Evolutionary conservation across 176 grass and related monocot species (phyloP), one percentile per base, ranked within the genome.

Genomic region (Lolium rigidum): DNA sequence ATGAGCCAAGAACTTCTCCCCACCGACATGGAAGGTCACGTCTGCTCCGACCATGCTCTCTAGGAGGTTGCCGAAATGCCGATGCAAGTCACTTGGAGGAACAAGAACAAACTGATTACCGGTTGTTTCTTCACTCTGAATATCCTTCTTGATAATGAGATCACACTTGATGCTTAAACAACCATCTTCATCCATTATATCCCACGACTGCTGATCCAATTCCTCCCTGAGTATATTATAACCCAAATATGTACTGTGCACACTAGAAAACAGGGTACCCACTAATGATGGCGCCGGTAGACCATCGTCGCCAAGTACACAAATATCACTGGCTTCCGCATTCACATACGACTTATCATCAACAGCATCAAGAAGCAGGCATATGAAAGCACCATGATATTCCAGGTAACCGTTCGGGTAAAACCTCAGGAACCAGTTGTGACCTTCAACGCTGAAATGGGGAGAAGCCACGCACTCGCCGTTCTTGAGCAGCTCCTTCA

Each of bases 11-110:
- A 85, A 66, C 4, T 9, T 85, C n/a, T 85, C 57, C 12, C 41
- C 55, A 5, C 76, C 51, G 2, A 85, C 57, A 15, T 66, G 31
- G 35, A 85, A 85, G 12, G 56, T 38, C 1, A 85, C 49, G 24
- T 85, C 71, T 0, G 72, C 39, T 39, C 83, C 83, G 38, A 22
- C 41, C 47, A 52, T 51, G 58, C 28, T 78, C 64, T 66, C 59
- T 13, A 85, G 35, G 6, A 85, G 37, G 37, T 51, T 12, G 4
- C 39, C 37, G 14, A 76, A 37, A 65, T 78, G 83, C 6, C 4
- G 9, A 22, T 54, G 73, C 56, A 67, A 6, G 17, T 85, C 22
- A 9, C 12, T 77, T 25, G 73, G 72, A 63, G 52, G 83, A 60
- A 85, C 72, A 3, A 62, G 4, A 0, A 78, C 63, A 51, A 43